These are phyloP conservation scores for Limonium bicolor DNA, from an alignment of 148 eudicot genomes.

Conservation along the genomic window DNA sequence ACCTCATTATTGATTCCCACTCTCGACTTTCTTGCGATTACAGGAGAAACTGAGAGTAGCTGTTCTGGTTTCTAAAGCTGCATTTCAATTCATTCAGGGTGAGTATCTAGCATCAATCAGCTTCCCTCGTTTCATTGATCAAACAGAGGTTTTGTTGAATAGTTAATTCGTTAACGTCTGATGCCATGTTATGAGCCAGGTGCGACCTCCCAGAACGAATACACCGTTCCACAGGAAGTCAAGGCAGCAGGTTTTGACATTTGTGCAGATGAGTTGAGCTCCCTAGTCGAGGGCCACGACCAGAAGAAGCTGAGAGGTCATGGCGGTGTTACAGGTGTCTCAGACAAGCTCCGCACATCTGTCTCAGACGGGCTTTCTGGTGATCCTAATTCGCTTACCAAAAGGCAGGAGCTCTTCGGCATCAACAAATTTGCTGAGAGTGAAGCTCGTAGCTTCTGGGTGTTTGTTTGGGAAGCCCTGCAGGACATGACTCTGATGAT, in stretches of 20 bases:
- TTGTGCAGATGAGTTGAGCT: conserved; percentile 73
- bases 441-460: conserved; percentile 57
- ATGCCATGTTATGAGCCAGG: conserved; percentile 36
- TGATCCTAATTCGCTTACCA: conserved; percentile 16
- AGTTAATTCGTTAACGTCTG: no score
- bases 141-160: no score
- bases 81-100: conserved; percentile 39
- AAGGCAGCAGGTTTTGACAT: conserved; percentile 69
- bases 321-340: conserved; percentile 53
- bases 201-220: conserved; percentile 51
- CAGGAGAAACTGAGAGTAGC: conserved; percentile 40
- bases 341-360: conserved; percentile 60
- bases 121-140: no score
- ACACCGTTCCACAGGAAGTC: conserved; percentile 58
- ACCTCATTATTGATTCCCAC: background rate
- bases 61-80: conserved; percentile 37
- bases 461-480: conserved; percentile 92
- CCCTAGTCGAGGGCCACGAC: conserved; percentile 76
- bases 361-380: conserved; percentile 34
- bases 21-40: background rate
- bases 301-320: conserved; percentile 58
- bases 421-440: conserved; percentile 72
- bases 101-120: no score
- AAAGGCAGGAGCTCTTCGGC: conserved; percentile 53
- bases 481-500: conserved; percentile 99